Percentiles rank a stretch among this genome's conserved stretches.
phyloP scores from a whole-genome alignment of 441 rosid genomes.

The Pelargonium fulgidum region DNA sequence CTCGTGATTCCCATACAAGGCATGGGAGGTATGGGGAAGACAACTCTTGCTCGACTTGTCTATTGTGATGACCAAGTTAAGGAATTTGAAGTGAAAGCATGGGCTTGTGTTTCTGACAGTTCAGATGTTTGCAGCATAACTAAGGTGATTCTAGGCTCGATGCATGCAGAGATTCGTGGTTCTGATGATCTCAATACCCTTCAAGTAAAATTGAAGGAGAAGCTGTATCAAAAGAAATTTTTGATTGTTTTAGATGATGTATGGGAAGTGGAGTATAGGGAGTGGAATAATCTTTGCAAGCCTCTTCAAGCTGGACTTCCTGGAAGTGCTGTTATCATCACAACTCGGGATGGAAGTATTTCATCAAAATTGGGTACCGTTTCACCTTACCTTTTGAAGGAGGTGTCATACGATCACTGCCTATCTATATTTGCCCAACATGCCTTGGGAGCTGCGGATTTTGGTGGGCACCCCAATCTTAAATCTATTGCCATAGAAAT shows the following conservation, averaged over 20 bases:
- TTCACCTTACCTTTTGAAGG: not conserved
- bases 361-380: not conserved
- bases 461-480: not conserved
- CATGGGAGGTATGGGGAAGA: constrained; percentile 20
- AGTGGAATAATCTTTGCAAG: not conserved
- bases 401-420: constrained; percentile 4
- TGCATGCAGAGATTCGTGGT: constrained; percentile 11
- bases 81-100: constrained; percentile 5
- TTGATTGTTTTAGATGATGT: constrained; percentile 18
- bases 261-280: constrained; percentile 5
- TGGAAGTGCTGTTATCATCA: constrained; percentile 18
- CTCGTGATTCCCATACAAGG: constrained; percentile 15
- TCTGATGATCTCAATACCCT: constrained; percentile 5
- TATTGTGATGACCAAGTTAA: constrained; percentile 7
- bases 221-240: constrained; percentile 10
- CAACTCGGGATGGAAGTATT: constrained; percentile 8
- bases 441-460: constrained; percentile 10
- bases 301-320: not conserved
- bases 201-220: not conserved
- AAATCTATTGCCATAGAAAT: constrained; percentile 14
- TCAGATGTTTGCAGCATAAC: constrained; percentile 17
- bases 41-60: constrained; percentile 11
- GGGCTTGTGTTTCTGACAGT: constrained; percentile 17
- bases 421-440: constrained; percentile 12
- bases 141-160: constrained; percentile 15